These are phyloP conservation scores for Solanum boliviense DNA, from an alignment of 257 asterid genomes.

Conservation along the genomic window DNA sequence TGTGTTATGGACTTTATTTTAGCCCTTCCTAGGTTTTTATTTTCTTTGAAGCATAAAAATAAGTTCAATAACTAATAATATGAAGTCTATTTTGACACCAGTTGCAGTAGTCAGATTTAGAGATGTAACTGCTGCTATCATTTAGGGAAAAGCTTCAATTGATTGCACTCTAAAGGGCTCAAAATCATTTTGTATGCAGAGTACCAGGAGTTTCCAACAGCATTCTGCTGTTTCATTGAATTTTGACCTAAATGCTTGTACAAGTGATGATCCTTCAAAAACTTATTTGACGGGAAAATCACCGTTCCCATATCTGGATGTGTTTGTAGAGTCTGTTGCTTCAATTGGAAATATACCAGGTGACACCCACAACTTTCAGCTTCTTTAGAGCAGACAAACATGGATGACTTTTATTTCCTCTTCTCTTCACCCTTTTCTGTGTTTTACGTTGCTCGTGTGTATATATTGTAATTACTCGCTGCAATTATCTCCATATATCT, in stretches of 20 bases:
- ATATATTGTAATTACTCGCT: background rate
- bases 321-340: constrained; percentile 52
- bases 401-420: background rate
- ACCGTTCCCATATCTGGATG: constrained; percentile 76
- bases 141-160: background rate
- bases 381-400: background rate
- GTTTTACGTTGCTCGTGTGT: background rate
- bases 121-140: background rate
- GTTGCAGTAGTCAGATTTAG: background rate
- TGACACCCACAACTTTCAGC: constrained; percentile 6
- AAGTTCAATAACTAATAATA: background rate
- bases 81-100: background rate
- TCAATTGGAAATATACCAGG: constrained; percentile 77
- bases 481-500: background rate
- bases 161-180: constrained; percentile 7
- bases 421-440: background rate
- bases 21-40: background rate
- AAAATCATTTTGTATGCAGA: constrained; percentile 20
- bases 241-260: constrained; percentile 31
- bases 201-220: constrained; percentile 15
- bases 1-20: background rate
- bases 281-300: constrained; percentile 74
- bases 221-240: constrained; percentile 21
- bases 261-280: constrained; percentile 57
- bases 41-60: background rate